These are phyloP conservation scores for Ogataea populi-albae DNA, from an alignment of 805 yeast genomes.

Conservation along the genomic window DNA sequence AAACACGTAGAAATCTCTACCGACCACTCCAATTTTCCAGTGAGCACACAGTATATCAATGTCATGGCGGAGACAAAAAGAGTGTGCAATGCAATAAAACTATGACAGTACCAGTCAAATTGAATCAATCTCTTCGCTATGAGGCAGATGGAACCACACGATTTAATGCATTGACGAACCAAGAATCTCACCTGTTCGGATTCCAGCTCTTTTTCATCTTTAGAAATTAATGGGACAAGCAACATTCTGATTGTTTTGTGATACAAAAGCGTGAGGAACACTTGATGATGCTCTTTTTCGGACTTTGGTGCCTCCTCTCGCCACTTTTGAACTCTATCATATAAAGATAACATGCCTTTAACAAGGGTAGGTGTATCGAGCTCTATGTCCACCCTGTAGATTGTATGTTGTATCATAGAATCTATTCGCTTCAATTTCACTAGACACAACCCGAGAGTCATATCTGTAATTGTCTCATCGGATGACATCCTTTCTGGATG, in stretches of 20 bases:
- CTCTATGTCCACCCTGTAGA: constrained; percentile 21
- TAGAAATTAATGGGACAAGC: constrained; percentile 18
- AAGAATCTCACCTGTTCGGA: constrained; percentile 13
- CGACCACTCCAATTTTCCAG: constrained; percentile 21
- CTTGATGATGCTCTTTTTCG: constrained; percentile 12
- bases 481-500: constrained; percentile 18
- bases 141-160: constrained; percentile 23
- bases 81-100: constrained; percentile 22
- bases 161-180: constrained; percentile 19
- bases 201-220: constrained; percentile 6
- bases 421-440: constrained; percentile 19
- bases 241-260: constrained; percentile 20
- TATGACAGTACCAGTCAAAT: constrained; percentile 23
- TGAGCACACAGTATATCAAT: constrained; percentile 20
- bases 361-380: constrained; percentile 10
- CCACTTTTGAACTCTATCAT: constrained; percentile 16
- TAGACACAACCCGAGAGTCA: constrained; percentile 14
- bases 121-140: constrained; percentile 21
- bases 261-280: constrained; percentile 17
- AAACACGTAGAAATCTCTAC: constrained; percentile 21
- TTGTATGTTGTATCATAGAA: constrained; percentile 17
- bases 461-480: constrained; percentile 14
- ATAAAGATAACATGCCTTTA: constrained; percentile 9
- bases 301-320: constrained; percentile 15
- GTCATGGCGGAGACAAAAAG: constrained; percentile 25